These are phyloP conservation scores for Spergularia marina DNA, from an alignment of 148 eudicot genomes.

Conservation along the genomic window DNA sequence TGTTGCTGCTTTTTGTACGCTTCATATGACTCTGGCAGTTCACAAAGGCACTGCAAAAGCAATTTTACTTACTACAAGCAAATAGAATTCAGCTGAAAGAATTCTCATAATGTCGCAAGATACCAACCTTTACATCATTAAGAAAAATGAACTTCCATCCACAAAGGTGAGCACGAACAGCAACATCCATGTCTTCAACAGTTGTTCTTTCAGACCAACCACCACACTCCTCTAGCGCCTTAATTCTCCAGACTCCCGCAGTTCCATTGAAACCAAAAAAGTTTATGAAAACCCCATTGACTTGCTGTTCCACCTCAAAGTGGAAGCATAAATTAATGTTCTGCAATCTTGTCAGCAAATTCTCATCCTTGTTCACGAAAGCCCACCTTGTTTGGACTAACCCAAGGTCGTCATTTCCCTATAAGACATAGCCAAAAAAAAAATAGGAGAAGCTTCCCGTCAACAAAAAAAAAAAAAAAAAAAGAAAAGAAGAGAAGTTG, in stretches of 20 bases:
- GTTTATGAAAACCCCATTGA: conserved; percentile 87
- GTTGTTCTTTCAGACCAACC: conserved; percentile 97
- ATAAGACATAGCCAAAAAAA: conserved; percentile 1
- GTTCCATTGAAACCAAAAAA: conserved; percentile 99
- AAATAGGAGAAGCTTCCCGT: background rate
- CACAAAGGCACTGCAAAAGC: conserved; percentile 83
- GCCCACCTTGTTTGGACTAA: conserved; percentile 96
- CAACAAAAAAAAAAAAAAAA: no score
- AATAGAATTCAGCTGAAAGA: conserved; percentile 9
- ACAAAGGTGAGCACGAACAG: conserved; percentile 96
- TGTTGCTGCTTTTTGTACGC: conserved; percentile 97
- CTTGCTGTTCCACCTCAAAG: conserved; percentile 99
- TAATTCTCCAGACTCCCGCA: conserved; percentile 98
- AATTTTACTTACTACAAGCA: conserved; percentile 16
- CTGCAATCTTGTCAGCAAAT: conserved; percentile 90
- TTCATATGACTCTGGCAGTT: conserved; percentile 92
- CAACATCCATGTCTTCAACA: conserved; percentile 99
- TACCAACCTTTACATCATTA: conserved; percentile 82
- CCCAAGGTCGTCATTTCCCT: conserved; percentile 86
- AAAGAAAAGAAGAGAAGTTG: no score
- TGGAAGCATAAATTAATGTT: conserved; percentile 86
- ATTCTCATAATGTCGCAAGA: background rate
- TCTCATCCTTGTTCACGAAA: conserved; percentile 90
- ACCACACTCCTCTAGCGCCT: conserved; percentile 94
- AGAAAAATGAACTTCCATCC: conserved; percentile 95